Base-by-base conservation (phyloP, 768 basidiomycete genomes). In the Lentinula sp. region DNA sequence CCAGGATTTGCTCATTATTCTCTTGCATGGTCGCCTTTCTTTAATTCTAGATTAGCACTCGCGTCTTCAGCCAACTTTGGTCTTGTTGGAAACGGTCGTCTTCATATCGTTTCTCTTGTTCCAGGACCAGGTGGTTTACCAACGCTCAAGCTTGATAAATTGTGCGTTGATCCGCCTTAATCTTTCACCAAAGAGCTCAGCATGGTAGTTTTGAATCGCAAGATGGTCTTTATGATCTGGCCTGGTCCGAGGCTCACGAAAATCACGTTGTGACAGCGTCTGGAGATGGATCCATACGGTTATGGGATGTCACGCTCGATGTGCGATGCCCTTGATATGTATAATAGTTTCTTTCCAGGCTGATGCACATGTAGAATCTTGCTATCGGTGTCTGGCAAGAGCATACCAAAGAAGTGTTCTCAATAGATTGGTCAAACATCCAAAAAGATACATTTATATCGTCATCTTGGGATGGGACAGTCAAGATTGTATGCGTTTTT, bases 161-260 rank as follows among this genome's bases (percentile, higher is more conserved):
- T 82, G 89, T 89, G 73, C 74, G 88, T 80, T 18, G 6, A 57
- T 37, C 50, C n/a, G 43, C 16, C 18, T 10, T 40, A n/a, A 11
- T 57, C 31, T 43, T 18, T 42, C 56, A 40, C 59, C 57, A 63
- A 60, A n/a, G 11, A 31, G 21, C 55, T 67, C 70, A 63, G 73
- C 69, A 50, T 64, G 62, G 60, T 69, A 95, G 92, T 63, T 96
- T 87, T 67, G 93, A 95, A 70, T 87, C 93, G 0, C 92, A 94
- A 71, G 95, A 96, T 68, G 91, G 89, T 0, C 73, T 95, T 7
- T 95, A 89, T 70, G 94, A 95, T 68, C 76, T 94, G 52, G 93
- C 95, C 0, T 98, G 95, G 95, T 95, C 92, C 39, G 96, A 98
- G 75, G 73, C 86, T 35, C 93, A 97, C 73, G 95, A 96, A 75